These are phyloP conservation scores for Gigaspora rosea DNA, from an alignment of 192 early-diverging fungal species.

Conservation along the genomic window DNA sequence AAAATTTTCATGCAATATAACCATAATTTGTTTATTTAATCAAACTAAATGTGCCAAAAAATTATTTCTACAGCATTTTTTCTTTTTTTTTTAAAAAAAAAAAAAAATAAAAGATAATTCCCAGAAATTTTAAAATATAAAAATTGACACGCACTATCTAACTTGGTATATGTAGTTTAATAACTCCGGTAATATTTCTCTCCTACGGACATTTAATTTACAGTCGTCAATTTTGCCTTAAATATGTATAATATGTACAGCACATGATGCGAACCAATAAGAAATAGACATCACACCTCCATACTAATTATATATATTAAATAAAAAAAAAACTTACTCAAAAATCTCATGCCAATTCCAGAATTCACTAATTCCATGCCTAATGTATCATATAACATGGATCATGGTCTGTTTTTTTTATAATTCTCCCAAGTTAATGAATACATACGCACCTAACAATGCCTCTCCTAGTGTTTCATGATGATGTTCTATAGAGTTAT, in stretches of 20 bases:
- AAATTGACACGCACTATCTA: background rate
- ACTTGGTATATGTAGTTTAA: background rate
- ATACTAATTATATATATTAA: background rate
- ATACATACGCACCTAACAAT: constrained; percentile 40
- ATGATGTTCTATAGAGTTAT: constrained; percentile 56
- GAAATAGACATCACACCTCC: background rate
- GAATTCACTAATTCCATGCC: constrained; percentile 75
- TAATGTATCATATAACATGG: background rate
- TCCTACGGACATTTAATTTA: background rate
- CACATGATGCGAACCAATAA: too few species aligned
- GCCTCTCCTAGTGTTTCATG: constrained; percentile 83
- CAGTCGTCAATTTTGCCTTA: background rate
- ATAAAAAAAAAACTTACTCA: constrained; percentile 44
- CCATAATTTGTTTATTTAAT: too few species aligned
- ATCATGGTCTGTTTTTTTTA: background rate
- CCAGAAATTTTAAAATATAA: background rate
- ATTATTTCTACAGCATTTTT: background rate
- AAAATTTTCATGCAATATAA: background rate
- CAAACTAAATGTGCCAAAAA: too few species aligned
- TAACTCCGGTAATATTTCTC: background rate
- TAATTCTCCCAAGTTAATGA: background rate
- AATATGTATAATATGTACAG: too few species aligned
- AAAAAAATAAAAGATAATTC: background rate
- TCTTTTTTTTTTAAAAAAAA: background rate
- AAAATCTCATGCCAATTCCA: constrained; percentile 69